A percentile compares a stretch with the other conserved stretches of the same genome.
These are phyloP conservation scores for Adansonia rubrostipa DNA, from an alignment of 441 rosid species.

Conservation along the genomic window DNA sequence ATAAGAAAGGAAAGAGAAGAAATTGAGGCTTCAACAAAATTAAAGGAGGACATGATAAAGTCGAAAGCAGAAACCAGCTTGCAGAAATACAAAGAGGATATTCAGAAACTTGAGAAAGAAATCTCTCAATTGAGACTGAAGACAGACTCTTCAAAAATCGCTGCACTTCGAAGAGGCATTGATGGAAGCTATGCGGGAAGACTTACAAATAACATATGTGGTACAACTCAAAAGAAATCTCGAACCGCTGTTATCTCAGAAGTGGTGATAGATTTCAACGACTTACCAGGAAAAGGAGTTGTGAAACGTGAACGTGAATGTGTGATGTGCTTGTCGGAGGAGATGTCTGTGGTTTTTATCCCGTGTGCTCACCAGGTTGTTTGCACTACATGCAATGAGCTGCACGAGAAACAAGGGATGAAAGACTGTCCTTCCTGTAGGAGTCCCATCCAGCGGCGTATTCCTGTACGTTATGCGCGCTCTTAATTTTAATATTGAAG, in stretches of 20 bases:
- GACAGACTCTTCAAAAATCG: constrained; percentile 74
- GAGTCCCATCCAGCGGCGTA: constrained; percentile 69
- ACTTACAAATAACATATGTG: constrained; percentile 35
- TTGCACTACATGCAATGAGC: constrained; percentile 83
- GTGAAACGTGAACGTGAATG: constrained; percentile 90
- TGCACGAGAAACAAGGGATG: constrained; percentile 94
- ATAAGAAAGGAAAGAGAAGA: constrained; percentile 69
- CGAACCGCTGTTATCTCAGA: constrained; percentile 34
- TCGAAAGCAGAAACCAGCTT: constrained; percentile 66
- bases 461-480: constrained; percentile 64
- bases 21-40: constrained; percentile 63
- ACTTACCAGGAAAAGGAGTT: constrained; percentile 42
- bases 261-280: constrained; percentile 36
- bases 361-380: constrained; percentile 97
- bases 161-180: constrained; percentile 77
- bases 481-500: constrained; percentile 34
- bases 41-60: constrained; percentile 41
- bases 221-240: constrained; percentile 38
- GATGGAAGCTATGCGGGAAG: constrained; percentile 66
- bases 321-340: constrained; percentile 96
- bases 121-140: constrained; percentile 79
- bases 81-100: constrained; percentile 64
- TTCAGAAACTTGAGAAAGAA: constrained; percentile 75
- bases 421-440: constrained; percentile 96
- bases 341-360: constrained; percentile 85